These are phyloP conservation scores for Quercus robur DNA, from an alignment of 306 rosid genomes.

Conservation along the genomic window DNA sequence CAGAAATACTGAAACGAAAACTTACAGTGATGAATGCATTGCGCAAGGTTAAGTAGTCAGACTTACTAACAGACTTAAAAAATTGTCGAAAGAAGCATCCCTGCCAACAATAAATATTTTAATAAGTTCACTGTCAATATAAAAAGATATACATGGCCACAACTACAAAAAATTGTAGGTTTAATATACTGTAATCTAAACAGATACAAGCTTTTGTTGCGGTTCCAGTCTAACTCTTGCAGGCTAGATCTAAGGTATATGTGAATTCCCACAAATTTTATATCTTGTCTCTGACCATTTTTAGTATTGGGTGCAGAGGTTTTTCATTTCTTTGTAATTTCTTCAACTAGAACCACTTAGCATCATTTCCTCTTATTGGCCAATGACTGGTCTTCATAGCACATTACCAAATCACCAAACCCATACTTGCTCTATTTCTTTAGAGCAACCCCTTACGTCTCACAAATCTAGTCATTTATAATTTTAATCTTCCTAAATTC, in stretches of 20 bases:
- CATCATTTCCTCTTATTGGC: background rate
- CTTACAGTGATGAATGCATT: slow-evolving; percentile 84
- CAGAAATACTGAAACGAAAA: slow-evolving; percentile 13
- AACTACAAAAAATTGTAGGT: background rate
- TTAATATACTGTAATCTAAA: background rate
- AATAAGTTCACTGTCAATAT: background rate
- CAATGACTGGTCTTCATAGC: background rate
- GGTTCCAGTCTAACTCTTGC: background rate
- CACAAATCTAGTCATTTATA: background rate
- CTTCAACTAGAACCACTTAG: background rate
- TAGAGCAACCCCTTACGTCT: background rate
- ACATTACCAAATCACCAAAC: background rate
- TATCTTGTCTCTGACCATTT: background rate
- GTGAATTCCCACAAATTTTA: background rate
- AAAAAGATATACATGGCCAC: background rate
- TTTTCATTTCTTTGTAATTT: background rate
- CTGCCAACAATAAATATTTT: slow-evolving; percentile 36
- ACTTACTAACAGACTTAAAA: slow-evolving; percentile 68
- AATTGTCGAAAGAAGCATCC: slow-evolving; percentile 90
- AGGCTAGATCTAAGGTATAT: background rate
- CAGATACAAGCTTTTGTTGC: background rate
- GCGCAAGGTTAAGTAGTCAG: slow-evolving; percentile 75
- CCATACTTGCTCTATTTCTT: background rate
- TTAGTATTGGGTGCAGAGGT: background rate
- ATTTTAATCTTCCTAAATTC: background rate